Base-by-base conservation (phyloP, 805 yeast species). In the Brettanomyces anomalus region DNA sequence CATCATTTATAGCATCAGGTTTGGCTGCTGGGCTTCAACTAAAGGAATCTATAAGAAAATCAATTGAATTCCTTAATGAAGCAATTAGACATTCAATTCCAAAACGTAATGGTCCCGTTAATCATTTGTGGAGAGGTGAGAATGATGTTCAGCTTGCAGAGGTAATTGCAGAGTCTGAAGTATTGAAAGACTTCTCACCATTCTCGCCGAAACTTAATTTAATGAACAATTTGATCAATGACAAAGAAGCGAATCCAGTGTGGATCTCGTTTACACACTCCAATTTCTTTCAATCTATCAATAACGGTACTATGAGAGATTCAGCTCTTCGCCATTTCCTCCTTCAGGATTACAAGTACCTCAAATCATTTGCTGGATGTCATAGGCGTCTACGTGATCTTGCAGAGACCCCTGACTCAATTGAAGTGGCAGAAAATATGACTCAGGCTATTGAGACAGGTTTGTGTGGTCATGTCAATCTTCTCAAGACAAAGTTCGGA, bases 1-100 rank as follows among this genome's bases (percentile, higher is more conserved):
- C 93, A 0, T 79, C 94, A 1, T 70, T 94, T 0, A 79, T 87
- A 46, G 80, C 90, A 0, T 77, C 90, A 2, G 76, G 81, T 49
- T 51, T 85, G 20, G 89, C 95, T 3, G 68, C 68, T 28, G 80
- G 79, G 0, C 48, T 54, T 33, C 24, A 64, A 0, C 53, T 84
- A 8, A 48, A 50, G 3, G 67, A 66, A 3, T 67, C 95, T 0
- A 72, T 83, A 6, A 67, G 68, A 8, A 61, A 70, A n/a, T 75
- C 82, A 0, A 72, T 85, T 39, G 73, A 72, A 49, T 87, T 75
- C 54, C 78, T 85, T 13, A 85, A 78, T 49, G 67, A 68, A 44
- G 88, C 83, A 1, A 79, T 81, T 48, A 60, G 70, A 6, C 62
- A 67, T 46, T 68, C 74, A 1, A 56, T 62, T 7, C 44, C 51